Conservation (phyloP, 116 monocot species). For the Iris pallida region DNA sequence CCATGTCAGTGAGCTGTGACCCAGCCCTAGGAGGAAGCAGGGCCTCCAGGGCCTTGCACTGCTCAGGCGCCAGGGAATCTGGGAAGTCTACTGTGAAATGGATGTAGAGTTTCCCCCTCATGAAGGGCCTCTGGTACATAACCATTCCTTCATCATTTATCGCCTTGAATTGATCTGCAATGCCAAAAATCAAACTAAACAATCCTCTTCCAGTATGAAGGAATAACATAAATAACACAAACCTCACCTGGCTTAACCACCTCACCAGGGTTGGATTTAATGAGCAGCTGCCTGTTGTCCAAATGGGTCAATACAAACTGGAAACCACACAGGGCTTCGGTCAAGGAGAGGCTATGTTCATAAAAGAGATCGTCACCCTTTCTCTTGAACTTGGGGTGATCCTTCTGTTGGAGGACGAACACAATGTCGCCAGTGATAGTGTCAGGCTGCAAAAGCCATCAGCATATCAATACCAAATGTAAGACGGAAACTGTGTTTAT, state of each 20-base stretch:
- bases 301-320: conserved; percentile 76
- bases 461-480: too few species aligned
- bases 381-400: conserved; percentile 93
- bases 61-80: conserved; percentile 56
- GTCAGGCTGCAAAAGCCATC: conserved; percentile 62
- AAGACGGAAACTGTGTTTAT: too few species aligned
- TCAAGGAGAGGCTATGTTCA: conserved; percentile 76
- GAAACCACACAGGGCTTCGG: conserved; percentile 94
- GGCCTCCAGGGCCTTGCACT: conserved; percentile 72
- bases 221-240: too few species aligned
- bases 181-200: not conserved
- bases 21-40: conserved; percentile 54
- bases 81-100: conserved; percentile 98
- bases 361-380: conserved; percentile 89
- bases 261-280: conserved; percentile 87
- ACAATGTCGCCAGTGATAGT: conserved; percentile 79
- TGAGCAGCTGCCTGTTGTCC: conserved; percentile 77
- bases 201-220: too few species aligned
- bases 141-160: conserved; percentile 99
- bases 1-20: conserved; percentile 80
- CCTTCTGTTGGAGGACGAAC: conserved; percentile 86
- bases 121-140: conserved; percentile 88
- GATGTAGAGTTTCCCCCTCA: conserved; percentile 96
- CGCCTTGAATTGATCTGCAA: conserved; percentile 87
- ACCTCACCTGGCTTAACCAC: conserved; percentile 75